Conservation (phyloP, 2,329 filamentous ascomycete species). For the Fusarium sp. region DNA sequence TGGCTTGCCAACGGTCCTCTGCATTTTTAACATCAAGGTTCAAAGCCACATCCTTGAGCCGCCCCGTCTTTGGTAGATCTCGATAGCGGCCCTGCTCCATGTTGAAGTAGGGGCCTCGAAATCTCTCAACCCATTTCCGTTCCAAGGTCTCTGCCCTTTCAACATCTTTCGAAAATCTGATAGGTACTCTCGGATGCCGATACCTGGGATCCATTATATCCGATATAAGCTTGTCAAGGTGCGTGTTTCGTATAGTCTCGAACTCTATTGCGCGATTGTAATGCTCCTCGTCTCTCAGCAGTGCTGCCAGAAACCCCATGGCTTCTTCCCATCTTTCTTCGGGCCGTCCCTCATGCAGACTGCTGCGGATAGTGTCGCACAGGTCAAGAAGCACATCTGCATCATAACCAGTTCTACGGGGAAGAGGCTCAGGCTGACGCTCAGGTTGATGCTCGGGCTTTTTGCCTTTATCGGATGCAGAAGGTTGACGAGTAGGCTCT, state of each 20-base stretch:
- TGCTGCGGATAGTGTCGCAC: slow-evolving; percentile 58
- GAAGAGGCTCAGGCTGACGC: background rate
- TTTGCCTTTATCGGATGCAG: slow-evolving; percentile 6
- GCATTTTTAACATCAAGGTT: slow-evolving; percentile 50
- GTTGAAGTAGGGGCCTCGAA: slow-evolving; percentile 60
- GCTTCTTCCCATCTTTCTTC: slow-evolving; percentile 54
- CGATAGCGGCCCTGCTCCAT: slow-evolving; percentile 60
- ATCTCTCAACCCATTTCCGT: slow-evolving; percentile 60
- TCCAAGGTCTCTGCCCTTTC: slow-evolving; percentile 57
- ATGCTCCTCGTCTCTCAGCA: slow-evolving; percentile 56
- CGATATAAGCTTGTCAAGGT: slow-evolving; percentile 61
- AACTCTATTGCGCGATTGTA: slow-evolving; percentile 54
- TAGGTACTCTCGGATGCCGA: slow-evolving; percentile 46
- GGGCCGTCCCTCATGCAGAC: slow-evolving; percentile 52
- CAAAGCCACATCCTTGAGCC: slow-evolving; percentile 59
- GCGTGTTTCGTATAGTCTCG: slow-evolving; percentile 55
- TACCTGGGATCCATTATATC: slow-evolving; percentile 55
- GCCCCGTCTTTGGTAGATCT: slow-evolving; percentile 54
- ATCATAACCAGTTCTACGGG: slow-evolving; percentile 29
- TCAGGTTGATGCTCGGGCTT: slow-evolving; percentile 6
- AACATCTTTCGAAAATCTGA: slow-evolving; percentile 53
- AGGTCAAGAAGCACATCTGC: slow-evolving; percentile 52
- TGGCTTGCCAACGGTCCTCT: slow-evolving; percentile 56
- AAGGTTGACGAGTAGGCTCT: slow-evolving; percentile 27
- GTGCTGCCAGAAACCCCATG: slow-evolving; percentile 56